phyloP scores from a whole-genome alignment of 306 rosid species.

The Mimosa bimucronata region DNA sequence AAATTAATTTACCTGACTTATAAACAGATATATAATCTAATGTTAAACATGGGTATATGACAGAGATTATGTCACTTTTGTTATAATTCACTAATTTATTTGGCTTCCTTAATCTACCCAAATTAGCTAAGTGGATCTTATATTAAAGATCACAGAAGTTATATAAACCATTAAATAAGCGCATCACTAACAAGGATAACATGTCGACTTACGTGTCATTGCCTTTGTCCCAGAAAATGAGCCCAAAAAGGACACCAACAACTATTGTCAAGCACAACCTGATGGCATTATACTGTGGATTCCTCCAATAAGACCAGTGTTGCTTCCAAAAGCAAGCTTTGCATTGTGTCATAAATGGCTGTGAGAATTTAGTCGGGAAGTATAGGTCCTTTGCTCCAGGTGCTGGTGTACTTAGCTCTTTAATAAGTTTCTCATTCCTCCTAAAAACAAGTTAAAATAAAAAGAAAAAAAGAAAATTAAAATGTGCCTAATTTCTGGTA shows the following conservation, averaged over 20 bases:
- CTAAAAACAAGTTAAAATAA: slow-evolving; percentile 14
- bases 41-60: no score
- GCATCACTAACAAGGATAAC: slow-evolving; percentile 21
- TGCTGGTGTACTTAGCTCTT: slow-evolving; percentile 52
- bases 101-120: no score
- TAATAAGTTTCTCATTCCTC: slow-evolving; percentile 48
- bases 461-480: no score
- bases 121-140: no score
- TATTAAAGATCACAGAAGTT: background rate
- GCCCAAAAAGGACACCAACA: slow-evolving; percentile 52
- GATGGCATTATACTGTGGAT: slow-evolving; percentile 48
- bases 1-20: no score
- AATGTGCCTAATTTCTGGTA: slow-evolving; percentile 14
- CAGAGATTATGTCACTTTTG: no score
- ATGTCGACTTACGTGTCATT: slow-evolving; percentile 42
- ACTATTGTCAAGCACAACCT: slow-evolving; percentile 41
- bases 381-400: slow-evolving; percentile 50
- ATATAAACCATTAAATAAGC: slow-evolving; percentile 5
- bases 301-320: slow-evolving; percentile 60
- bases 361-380: slow-evolving; percentile 52
- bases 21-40: no score
- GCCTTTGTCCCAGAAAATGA: slow-evolving; percentile 54
- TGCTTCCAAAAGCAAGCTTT: slow-evolving; percentile 60
- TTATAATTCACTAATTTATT: no score
- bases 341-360: slow-evolving; percentile 49